Evolutionary conservation across 805 yeast genomes (phyloP), one percentile per base, ranked within the genome.

Genomic region (Alloascoidea hylecoeti): DNA sequence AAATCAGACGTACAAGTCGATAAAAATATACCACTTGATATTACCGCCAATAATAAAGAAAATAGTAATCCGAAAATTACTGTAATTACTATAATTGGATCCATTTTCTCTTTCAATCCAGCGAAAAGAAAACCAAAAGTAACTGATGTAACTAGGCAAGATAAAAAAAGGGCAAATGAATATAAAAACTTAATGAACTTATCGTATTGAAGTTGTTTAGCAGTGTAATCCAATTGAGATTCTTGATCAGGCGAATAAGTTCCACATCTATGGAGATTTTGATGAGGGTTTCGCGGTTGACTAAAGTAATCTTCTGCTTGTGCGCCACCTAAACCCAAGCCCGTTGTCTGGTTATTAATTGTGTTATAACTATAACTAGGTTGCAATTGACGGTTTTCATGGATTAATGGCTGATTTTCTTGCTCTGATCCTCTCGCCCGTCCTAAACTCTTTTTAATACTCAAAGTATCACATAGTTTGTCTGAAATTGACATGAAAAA

Each of bases 1-100:
- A 59, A 38, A 2, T 63, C 61, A 2, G 68, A 63, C 6, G 49
- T 38, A 9, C 41, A 34, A 40, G 57, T 50, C 42, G 64, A 51
- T 52, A 66, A 49, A 35, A 63, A 53, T n/a, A 72, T 50, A 19
- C 68, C 63, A 35, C 68, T 52, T 3, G 72, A 61, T n/a, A 61
- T 51, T 5, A 63, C 57, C 14, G 66, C 53, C 17, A 70, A 54
- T 2, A 58, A 48, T 33, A 70, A 49, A 14, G 71, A 54, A n/a
- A 68, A 48, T 3, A 61, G 38, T 39, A 69, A 50, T 3, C 74
- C 65, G 6, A 63, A 41, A 3, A 64, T 58, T 35, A 67, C 56
- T 14, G 61, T 49, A 5, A 52, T 40, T 14, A 61, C 40, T 17
- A 57, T 36, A 3, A 56, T 12, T 4, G 47, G 44, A 28, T 44